A percentile compares a stretch with the other conserved stretches of the same genome.
Conservation (phyloP, 805 yeast genomes). For the Candida odintsovae region DNA sequence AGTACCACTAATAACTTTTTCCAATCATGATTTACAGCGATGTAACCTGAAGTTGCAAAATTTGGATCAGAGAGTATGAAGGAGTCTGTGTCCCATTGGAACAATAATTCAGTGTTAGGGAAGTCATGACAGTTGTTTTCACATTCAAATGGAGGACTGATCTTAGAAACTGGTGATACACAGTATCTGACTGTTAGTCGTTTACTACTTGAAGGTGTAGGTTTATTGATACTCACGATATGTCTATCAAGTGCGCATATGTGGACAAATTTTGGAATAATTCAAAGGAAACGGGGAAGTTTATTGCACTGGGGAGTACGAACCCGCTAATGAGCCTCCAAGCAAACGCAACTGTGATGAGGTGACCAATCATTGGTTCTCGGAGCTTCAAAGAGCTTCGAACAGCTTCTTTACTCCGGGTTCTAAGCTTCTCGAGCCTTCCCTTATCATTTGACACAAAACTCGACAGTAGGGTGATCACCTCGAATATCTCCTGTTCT, state of each 20-base stretch:
- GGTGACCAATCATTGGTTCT: not conserved
- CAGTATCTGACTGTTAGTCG: slow-evolving; percentile 13
- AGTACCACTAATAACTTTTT: slow-evolving; percentile 11
- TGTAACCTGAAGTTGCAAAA: slow-evolving; percentile 22
- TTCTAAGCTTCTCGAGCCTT: too few species aligned
- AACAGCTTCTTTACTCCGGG: not conserved
- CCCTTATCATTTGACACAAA: not conserved
- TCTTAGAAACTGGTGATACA: slow-evolving; percentile 16
- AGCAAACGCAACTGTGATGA: not conserved
- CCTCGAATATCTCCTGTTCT: too few species aligned
- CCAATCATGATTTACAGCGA: slow-evolving; percentile 14
- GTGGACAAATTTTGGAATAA: slow-evolving; percentile 11
- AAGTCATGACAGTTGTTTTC: slow-evolving; percentile 20
- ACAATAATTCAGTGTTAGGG: slow-evolving; percentile 16
- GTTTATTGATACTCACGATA: slow-evolving; percentile 12
- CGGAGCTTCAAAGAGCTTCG: not conserved
- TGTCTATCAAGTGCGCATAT: slow-evolving; percentile 21
- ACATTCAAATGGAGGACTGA: slow-evolving; percentile 19
- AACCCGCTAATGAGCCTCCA: not conserved
- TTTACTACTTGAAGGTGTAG: not conserved
- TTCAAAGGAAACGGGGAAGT: slow-evolving; percentile 4
- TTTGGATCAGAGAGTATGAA: slow-evolving; percentile 1
- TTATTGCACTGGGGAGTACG: not conserved
- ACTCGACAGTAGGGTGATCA: too few species aligned
- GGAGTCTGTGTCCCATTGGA: slow-evolving; percentile 22